These are phyloP conservation scores for Oryza australiensis DNA, from an alignment of 176 grass and related monocot species.

Conservation along the genomic window DNA sequence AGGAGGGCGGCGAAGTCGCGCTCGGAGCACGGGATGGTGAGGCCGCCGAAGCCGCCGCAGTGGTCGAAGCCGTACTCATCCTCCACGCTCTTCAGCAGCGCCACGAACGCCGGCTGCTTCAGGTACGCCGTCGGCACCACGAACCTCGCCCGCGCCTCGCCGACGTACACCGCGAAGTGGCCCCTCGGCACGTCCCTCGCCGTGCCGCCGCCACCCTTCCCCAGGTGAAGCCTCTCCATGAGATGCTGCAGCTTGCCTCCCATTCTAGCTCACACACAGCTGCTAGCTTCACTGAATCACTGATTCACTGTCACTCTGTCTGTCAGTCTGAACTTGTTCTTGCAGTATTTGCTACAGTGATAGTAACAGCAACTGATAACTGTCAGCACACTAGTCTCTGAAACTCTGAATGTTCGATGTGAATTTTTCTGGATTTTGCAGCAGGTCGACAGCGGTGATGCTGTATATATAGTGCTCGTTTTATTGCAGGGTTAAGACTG, in stretches of 20 bases:
- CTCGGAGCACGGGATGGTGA: constrained; percentile 48
- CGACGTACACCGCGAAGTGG: constrained; percentile 58
- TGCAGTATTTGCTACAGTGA: constrained; percentile 4
- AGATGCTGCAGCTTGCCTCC: constrained; percentile 49
- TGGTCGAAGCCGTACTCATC: constrained; percentile 64
- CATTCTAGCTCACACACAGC: not conserved
- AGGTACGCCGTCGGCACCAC: constrained; percentile 54
- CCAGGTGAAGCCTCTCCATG: constrained; percentile 42
- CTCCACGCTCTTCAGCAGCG: constrained; percentile 52
- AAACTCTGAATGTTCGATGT: not conserved
- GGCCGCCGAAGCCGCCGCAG: constrained; percentile 25
- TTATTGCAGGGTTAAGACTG: not conserved
- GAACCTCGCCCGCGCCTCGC: constrained; percentile 43
- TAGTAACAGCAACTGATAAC: not conserved
- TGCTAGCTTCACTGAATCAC: not conserved
- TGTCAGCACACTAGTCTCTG: not conserved
- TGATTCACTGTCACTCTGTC: not conserved
- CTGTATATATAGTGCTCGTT: constrained; percentile 13
- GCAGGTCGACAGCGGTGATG: not conserved
- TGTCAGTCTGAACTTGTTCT: not conserved
- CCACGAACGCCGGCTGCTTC: constrained; percentile 52
- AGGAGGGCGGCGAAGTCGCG: constrained; percentile 40
- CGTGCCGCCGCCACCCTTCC: not conserved
- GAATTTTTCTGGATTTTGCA: not conserved
- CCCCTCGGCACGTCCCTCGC: constrained; percentile 42